A percentile compares a stretch with the other conserved stretches of the same genome.
Evolutionary conservation across 2,329 filamentous ascomycete species (phyloP).

Genomic region (Pseudofabraea citricarpa): DNA sequence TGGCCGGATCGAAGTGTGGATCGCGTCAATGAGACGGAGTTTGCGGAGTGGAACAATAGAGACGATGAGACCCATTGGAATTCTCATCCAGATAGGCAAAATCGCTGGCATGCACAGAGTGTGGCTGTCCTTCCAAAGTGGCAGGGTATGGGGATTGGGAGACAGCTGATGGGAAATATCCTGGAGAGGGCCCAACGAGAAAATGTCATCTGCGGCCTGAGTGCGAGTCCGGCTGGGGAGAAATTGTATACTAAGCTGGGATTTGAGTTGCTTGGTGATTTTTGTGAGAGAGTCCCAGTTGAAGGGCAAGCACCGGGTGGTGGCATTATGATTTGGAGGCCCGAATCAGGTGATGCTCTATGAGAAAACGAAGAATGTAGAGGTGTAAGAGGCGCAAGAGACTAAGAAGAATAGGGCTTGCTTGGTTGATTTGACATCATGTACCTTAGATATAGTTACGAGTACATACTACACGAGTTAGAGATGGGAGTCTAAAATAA

Average conservation of each 20-base stretch:
- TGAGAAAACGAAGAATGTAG: too few relatives aligned
- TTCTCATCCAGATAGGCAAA: constrained; percentile 12
- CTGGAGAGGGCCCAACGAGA: constrained; percentile 16
- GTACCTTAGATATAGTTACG: too few relatives aligned
- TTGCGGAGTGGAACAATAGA: constrained; percentile 4
- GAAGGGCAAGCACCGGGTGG: constrained; percentile 10
- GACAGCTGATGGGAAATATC: constrained; percentile 13
- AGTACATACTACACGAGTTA: too few relatives aligned
- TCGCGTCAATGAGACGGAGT: constrained; percentile 1
- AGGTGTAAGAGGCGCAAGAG: too few relatives aligned
- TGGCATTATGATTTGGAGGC: constrained; percentile 18
- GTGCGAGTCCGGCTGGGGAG: constrained; percentile 16
- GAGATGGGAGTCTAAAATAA: too few relatives aligned
- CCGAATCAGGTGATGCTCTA: background rate
- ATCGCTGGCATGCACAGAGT: constrained; percentile 17
- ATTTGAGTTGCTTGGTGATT: constrained; percentile 17
- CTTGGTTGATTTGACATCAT: too few relatives aligned
- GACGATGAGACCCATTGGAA: constrained; percentile 16
- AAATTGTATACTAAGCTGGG: constrained; percentile 21
- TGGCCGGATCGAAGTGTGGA: constrained; percentile 14
- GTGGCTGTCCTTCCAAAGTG: constrained; percentile 16
- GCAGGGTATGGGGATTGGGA: constrained; percentile 21
- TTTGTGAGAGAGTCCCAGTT: constrained; percentile 6
- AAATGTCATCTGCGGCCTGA: constrained; percentile 16
- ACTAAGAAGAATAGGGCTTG: too few relatives aligned